Conservation (phyloP, 306 rosid species). For the Acacia confusa region DNA sequence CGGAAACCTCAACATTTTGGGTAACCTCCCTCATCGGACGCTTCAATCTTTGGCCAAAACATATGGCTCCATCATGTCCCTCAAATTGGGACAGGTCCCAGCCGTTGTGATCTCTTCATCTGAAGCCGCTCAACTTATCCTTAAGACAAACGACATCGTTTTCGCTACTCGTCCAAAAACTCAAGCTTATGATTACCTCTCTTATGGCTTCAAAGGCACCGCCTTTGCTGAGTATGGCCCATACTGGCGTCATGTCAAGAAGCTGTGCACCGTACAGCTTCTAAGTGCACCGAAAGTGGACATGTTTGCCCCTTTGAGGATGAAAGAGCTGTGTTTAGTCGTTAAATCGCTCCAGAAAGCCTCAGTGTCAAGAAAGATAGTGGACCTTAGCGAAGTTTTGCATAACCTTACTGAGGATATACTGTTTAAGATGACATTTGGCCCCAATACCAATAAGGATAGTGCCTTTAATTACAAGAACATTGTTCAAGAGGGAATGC, state of each 20-base stretch:
- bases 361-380: not conserved
- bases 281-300: slow-evolving; percentile 19
- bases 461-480: slow-evolving; percentile 15
- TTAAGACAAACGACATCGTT: slow-evolving; percentile 38
- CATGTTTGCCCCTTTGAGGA: slow-evolving; percentile 2
- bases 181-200: slow-evolving; percentile 5
- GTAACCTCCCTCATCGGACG: slow-evolving; percentile 10
- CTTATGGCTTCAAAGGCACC: slow-evolving; percentile 21
- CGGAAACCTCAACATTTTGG: slow-evolving; percentile 30
- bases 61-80: slow-evolving; percentile 37
- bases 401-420: not conserved
- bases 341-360: not conserved
- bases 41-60: slow-evolving; percentile 25
- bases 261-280: slow-evolving; percentile 21
- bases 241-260: slow-evolving; percentile 37
- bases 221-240: slow-evolving; percentile 20
- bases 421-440: not conserved
- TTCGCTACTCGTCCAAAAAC: not conserved
- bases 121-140: slow-evolving; percentile 38
- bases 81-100: slow-evolving; percentile 22
- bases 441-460: not conserved
- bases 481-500: not conserved
- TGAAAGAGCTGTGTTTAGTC: not conserved
- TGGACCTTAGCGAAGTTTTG: slow-evolving; percentile 23
- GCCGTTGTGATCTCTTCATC: slow-evolving; percentile 32